A percentile compares a stretch with the other conserved stretches of the same genome.
Conservation (phyloP, 2,329 filamentous ascomycete genomes). For the Emergomyces africanus region DNA sequence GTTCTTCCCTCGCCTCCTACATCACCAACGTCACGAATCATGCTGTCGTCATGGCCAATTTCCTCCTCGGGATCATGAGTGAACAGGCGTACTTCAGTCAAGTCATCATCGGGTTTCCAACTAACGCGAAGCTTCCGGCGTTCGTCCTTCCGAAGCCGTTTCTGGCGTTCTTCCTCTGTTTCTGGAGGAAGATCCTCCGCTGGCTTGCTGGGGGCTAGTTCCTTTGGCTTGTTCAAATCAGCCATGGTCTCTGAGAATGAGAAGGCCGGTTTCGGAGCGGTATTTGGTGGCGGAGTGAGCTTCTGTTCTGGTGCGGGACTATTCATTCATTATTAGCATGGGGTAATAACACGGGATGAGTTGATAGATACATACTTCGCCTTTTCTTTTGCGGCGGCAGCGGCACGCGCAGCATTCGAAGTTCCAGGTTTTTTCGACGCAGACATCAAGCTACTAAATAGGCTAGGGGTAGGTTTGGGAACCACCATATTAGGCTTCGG, state of each 20-base stretch:
- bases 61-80: constrained; percentile 53
- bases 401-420: constrained; percentile 37
- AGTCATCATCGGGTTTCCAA: constrained; percentile 45
- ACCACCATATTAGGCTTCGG: constrained; percentile 28
- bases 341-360: neutral
- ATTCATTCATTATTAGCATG: constrained; percentile 10
- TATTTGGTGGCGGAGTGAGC: constrained; percentile 16
- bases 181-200: constrained; percentile 43
- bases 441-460: constrained; percentile 36
- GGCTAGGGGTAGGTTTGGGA: constrained; percentile 30
- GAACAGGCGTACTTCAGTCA: constrained; percentile 47
- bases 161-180: constrained; percentile 46
- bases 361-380: constrained; percentile 18
- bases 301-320: constrained; percentile 21
- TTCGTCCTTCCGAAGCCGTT: constrained; percentile 48
- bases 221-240: constrained; percentile 44
- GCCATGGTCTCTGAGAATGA: constrained; percentile 39
- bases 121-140: constrained; percentile 48
- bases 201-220: constrained; percentile 38
- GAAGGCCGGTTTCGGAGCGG: constrained; percentile 28
- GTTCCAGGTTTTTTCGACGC: constrained; percentile 39
- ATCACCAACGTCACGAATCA: constrained; percentile 46
- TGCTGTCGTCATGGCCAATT: constrained; percentile 44
- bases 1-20: constrained; percentile 44
- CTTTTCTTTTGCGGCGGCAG: constrained; percentile 24